A percentile compares a stretch with the other conserved stretches of the same genome.
phyloP scores from a whole-genome alignment of 2,329 filamentous ascomycete species.

The Penicillium sp. region DNA sequence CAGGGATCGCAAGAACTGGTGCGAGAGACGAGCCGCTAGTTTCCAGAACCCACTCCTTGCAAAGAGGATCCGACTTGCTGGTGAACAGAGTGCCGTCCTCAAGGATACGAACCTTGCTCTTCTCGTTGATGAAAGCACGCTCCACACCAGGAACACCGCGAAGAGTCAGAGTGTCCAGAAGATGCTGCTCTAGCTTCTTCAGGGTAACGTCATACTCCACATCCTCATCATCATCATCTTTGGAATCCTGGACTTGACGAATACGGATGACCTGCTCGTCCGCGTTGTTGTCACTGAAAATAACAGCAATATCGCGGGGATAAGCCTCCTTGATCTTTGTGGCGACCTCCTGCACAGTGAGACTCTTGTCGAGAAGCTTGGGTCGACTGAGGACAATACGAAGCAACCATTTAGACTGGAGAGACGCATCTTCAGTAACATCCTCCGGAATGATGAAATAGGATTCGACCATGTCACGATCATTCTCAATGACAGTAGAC shows the following conservation, averaged over 20 bases:
- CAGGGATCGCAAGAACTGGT: constrained; percentile 76
- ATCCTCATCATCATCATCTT: constrained; percentile 65
- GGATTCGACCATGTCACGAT: constrained; percentile 90
- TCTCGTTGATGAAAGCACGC: constrained; percentile 86
- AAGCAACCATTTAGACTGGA: constrained; percentile 88
- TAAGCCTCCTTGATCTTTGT: constrained; percentile 85
- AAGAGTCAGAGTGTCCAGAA: constrained; percentile 83
- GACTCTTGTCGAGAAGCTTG: constrained; percentile 84
- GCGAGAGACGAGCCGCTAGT: constrained; percentile 85
- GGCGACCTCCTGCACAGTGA: constrained; percentile 87
- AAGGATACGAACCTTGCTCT: constrained; percentile 60
- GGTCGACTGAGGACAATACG: constrained; percentile 89
- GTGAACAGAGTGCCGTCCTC: constrained; percentile 68
- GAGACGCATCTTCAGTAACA: constrained; percentile 55
- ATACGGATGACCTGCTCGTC: constrained; percentile 92
- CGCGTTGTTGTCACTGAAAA: constrained; percentile 97
- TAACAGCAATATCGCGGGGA: constrained; percentile 74
- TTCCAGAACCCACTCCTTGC: constrained; percentile 92
- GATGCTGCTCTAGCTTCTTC: constrained; percentile 83
- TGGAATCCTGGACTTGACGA: constrained; percentile 65
- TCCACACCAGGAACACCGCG: constrained; percentile 86
- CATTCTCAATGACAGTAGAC: constrained; percentile 76
- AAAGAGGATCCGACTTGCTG: constrained; percentile 65
- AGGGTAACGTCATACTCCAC: constrained; percentile 87
- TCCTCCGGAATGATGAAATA: constrained; percentile 94